Evolutionary conservation across 352 stramenopile genomes (phyloP).

Genomic region (Globisporangium cederbergense): DNA sequence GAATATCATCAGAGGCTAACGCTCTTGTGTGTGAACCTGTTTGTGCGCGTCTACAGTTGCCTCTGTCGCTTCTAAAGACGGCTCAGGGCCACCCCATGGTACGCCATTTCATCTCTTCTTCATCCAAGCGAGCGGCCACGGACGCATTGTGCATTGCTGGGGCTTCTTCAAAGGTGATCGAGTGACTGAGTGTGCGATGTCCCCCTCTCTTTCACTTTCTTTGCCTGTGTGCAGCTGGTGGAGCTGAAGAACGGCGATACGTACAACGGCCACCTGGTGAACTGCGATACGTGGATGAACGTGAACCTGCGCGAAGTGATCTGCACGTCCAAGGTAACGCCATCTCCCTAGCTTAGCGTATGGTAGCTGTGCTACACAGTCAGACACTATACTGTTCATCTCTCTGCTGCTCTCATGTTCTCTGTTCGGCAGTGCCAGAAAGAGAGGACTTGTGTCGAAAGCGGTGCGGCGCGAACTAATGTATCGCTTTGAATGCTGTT

Average conservation of each 20-base stretch:
- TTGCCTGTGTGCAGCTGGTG: constrained; percentile 74
- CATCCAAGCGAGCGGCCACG: neutral
- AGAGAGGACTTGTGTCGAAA: no score
- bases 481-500: constrained; percentile 1
- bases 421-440: no score
- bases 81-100: constrained; percentile 94
- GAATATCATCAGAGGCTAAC: neutral
- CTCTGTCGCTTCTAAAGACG: constrained; percentile 95
- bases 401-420: no score
- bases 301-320: constrained; percentile 99
- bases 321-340: constrained; percentile 90
- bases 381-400: no score
- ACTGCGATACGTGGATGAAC: constrained; percentile 99
- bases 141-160: neutral
- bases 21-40: constrained; percentile 15
- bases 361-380: no score
- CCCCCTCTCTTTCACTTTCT: neutral
- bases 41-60: constrained; percentile 63
- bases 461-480: no score
- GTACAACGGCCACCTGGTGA: constrained; percentile 97
- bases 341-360: no score
- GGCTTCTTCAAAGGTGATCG: neutral
- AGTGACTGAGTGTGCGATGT: neutral
- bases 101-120: constrained; percentile 11
- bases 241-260: constrained; percentile 99